These are phyloP conservation scores for Phlyctochytrium bullatum DNA, from an alignment of 192 early-diverging fungal genomes.

Conservation along the genomic window DNA sequence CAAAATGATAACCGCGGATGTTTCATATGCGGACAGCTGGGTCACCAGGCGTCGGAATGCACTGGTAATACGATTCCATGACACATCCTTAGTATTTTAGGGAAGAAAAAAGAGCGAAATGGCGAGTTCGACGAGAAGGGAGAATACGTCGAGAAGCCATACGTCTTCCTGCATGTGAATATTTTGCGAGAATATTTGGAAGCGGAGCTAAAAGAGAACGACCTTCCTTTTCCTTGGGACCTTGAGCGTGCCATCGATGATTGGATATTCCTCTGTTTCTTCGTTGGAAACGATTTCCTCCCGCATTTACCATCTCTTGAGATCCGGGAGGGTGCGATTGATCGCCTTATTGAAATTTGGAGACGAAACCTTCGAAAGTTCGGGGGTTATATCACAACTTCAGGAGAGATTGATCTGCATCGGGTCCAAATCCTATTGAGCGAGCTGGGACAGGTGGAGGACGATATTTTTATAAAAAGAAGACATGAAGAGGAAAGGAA, in stretches of 20 bases:
- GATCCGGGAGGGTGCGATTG: slow-evolving; percentile 87
- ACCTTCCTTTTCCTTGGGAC: slow-evolving; percentile 60
- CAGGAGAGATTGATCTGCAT: slow-evolving; percentile 61
- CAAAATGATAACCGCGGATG: slow-evolving; percentile 43
- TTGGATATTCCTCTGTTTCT: slow-evolving; percentile 88
- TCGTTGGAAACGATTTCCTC: slow-evolving; percentile 98
- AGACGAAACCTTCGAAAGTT: slow-evolving; percentile 46
- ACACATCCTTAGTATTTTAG: slow-evolving; percentile 51
- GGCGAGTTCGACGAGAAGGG: slow-evolving; percentile 49
- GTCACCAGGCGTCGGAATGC: slow-evolving; percentile 42
- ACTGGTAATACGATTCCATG: slow-evolving; percentile 25
- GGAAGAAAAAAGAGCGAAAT: slow-evolving; percentile 51
- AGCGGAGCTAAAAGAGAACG: slow-evolving; percentile 71
- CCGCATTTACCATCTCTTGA: slow-evolving; percentile 92
- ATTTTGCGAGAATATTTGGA: slow-evolving; percentile 91
- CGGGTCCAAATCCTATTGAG: slow-evolving; percentile 43
- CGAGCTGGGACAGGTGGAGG: slow-evolving; percentile 53
- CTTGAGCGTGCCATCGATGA: slow-evolving; percentile 96
- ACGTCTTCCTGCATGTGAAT: slow-evolving; percentile 73
- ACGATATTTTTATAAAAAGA: slow-evolving; percentile 47
- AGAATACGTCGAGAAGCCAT: slow-evolving; percentile 42
- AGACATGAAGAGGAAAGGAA: slow-evolving; percentile 43
- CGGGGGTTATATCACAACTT: slow-evolving; percentile 87
- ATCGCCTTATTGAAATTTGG: slow-evolving; percentile 59
- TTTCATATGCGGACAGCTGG: slow-evolving; percentile 53